Percentiles rank a stretch among this genome's conserved stretches.
phyloP scores from a whole-genome alignment of 495 filamentous ascomycete genomes.

The Aspergillus taichungensis region DNA sequence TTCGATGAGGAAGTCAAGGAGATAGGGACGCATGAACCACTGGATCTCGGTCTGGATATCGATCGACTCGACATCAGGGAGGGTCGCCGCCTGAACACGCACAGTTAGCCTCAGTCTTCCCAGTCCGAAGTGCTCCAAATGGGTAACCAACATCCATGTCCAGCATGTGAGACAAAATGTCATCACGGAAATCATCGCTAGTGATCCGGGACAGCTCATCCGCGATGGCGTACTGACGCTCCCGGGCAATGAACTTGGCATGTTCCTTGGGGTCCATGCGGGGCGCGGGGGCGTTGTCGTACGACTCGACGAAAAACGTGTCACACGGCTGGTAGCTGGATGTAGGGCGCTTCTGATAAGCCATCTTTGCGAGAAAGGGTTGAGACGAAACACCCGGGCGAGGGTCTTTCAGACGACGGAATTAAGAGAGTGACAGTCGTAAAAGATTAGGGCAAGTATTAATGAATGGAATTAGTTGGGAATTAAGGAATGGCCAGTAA shows the following conservation, averaged over 20 bases:
- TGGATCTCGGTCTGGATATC: constrained; percentile 98
- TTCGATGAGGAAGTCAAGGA: constrained; percentile 97
- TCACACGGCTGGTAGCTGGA: constrained; percentile 55
- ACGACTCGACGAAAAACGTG: constrained; percentile 81
- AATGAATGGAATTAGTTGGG: constrained; percentile 21
- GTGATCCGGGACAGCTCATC: constrained; percentile 77
- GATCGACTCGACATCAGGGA: constrained; percentile 93
- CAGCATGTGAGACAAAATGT: constrained; percentile 87
- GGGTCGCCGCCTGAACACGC: constrained; percentile 64
- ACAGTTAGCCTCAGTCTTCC: constrained; percentile 10
- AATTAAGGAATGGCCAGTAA: constrained; percentile 39
- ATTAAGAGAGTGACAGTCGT: constrained; percentile 49
- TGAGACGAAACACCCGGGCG: not conserved
- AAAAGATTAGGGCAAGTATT: constrained; percentile 2
- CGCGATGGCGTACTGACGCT: constrained; percentile 74
- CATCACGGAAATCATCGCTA: constrained; percentile 82
- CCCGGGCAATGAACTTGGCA: constrained; percentile 60
- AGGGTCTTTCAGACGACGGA: constrained; percentile 37
- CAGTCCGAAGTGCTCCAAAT: not conserved
- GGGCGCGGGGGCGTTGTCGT: constrained; percentile 47
- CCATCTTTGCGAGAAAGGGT: constrained; percentile 54
- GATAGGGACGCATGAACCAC: constrained; percentile 98
- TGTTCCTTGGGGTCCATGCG: constrained; percentile 51
- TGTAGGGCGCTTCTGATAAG: constrained; percentile 45
- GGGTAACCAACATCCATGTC: constrained; percentile 75